Conservation (phyloP, 1,139 yeast species). For the Nakaseomyces sp. region DNA sequence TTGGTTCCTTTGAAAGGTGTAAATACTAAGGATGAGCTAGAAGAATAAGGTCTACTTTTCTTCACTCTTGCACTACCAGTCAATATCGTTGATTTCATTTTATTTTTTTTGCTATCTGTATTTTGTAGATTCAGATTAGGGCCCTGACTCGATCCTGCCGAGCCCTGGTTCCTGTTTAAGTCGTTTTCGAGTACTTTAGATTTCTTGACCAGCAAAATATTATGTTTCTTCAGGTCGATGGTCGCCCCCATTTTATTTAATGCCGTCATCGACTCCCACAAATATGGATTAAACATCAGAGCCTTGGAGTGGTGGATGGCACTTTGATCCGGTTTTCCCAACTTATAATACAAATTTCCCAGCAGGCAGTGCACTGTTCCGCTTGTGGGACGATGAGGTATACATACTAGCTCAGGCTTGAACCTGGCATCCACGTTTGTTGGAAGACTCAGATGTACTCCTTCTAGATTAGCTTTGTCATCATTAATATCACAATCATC, state of each 20-base stretch:
- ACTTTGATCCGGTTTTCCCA: slow-evolving; percentile 57
- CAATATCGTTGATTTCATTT: background rate
- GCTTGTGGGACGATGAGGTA: slow-evolving; percentile 44
- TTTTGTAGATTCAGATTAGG: background rate
- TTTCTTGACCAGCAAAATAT: slow-evolving; percentile 9
- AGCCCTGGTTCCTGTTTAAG: background rate
- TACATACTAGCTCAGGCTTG: background rate
- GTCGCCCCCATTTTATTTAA: slow-evolving; percentile 65
- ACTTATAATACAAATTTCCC: slow-evolving; percentile 57
- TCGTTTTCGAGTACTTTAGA: background rate
- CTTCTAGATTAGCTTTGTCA: slow-evolving; percentile 1
- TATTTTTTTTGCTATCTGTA: background rate
- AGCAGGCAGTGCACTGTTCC: slow-evolving; percentile 57
- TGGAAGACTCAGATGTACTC: background rate
- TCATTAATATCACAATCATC: slow-evolving; percentile 5
- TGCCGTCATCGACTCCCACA: slow-evolving; percentile 81
- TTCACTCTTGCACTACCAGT: slow-evolving; percentile 1
- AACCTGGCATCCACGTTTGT: background rate
- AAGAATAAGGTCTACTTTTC: background rate
- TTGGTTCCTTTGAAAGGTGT: slow-evolving; percentile 4
- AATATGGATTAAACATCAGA: slow-evolving; percentile 61
- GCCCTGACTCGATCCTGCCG: background rate
- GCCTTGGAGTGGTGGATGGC: slow-evolving; percentile 61
- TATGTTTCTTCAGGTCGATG: slow-evolving; percentile 42
- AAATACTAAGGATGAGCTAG: background rate